phyloP scores from a whole-genome alignment of 2,329 filamentous ascomycete species.

The Diaporthe sp. region DNA sequence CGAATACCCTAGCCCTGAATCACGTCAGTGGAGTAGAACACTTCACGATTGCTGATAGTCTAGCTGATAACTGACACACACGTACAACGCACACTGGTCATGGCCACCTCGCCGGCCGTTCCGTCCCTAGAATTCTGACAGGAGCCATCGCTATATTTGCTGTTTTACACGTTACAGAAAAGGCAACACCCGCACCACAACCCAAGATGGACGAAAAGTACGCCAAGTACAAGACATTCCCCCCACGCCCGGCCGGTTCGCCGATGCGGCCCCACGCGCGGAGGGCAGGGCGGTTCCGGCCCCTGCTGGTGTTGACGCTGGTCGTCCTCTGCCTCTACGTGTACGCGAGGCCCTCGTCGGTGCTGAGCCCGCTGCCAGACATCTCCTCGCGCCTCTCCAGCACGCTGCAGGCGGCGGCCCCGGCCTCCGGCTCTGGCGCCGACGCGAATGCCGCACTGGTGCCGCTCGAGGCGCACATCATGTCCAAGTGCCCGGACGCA shows the following conservation, averaged over 20 bases:
- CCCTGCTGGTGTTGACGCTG: slow-evolving; percentile 35
- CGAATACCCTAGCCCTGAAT: slow-evolving; percentile 8
- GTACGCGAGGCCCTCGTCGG: slow-evolving; percentile 34
- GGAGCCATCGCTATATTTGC: not conserved
- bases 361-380: slow-evolving; percentile 40
- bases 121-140: not conserved
- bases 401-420: slow-evolving; percentile 20
- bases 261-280: slow-evolving; percentile 34
- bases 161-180: not conserved
- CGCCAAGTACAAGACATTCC: slow-evolving; percentile 25
- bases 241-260: slow-evolving; percentile 28
- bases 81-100: not conserved
- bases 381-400: slow-evolving; percentile 35
- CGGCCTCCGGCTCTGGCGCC: not conserved
- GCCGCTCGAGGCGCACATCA: slow-evolving; percentile 93
- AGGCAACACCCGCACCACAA: not conserved
- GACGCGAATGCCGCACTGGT: slow-evolving; percentile 61
- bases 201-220: slow-evolving; percentile 39
- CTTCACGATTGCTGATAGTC: slow-evolving; percentile 15
- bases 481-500: slow-evolving; percentile 97
- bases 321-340: slow-evolving; percentile 39
- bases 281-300: slow-evolving; percentile 36
- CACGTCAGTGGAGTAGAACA: slow-evolving; percentile 12
- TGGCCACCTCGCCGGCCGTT: slow-evolving; percentile 12
- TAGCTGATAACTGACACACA: not conserved